A percentile compares a stretch with the other conserved stretches of the same genome.
Conservation (phyloP, 2,329 filamentous ascomycete species). For the Aureobasidium uvarum region DNA sequence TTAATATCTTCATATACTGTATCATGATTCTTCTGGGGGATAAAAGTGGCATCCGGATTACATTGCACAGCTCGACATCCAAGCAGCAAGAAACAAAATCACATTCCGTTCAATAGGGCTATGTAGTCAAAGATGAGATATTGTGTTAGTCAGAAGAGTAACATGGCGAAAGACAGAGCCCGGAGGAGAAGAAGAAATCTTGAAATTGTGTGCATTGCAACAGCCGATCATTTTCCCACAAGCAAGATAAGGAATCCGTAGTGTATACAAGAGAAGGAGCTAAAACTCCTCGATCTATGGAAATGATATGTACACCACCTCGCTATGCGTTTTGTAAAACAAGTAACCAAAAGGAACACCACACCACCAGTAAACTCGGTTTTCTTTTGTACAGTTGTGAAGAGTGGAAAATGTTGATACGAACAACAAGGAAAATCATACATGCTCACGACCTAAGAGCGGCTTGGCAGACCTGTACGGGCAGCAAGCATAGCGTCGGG, state of each 20-base stretch:
- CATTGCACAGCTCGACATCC: too few relatives aligned
- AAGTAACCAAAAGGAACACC: not conserved
- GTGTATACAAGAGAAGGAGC: constrained; percentile 4
- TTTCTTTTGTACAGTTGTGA: not conserved
- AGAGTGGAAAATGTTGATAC: constrained; percentile 6
- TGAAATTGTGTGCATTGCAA: not conserved
- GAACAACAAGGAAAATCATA: not conserved
- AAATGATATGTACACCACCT: constrained; percentile 10
- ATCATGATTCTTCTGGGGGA: too few relatives aligned
- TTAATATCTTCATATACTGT: too few relatives aligned
- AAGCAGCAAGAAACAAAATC: too few relatives aligned
- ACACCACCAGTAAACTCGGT: too few relatives aligned
- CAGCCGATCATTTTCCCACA: not conserved
- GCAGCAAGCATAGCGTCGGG: constrained; percentile 30
- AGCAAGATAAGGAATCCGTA: not conserved
- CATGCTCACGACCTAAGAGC: not conserved
- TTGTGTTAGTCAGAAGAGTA: too few relatives aligned
- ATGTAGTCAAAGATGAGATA: too few relatives aligned
- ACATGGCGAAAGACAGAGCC: not conserved
- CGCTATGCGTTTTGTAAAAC: constrained; percentile 12
- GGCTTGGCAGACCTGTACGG: constrained; percentile 4
- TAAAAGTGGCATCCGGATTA: too few relatives aligned
- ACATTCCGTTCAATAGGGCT: too few relatives aligned
- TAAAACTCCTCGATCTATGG: constrained; percentile 11
- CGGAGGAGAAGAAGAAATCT: not conserved